A percentile compares a stretch with the other conserved stretches of the same genome.
phyloP scores from a whole-genome alignment of 176 grass and related monocot genomes.

The Sorghum bicolor region Sorghum_bicolor_NCBIv3 NC_012872.2:3257001-3257500 shows the following conservation, averaged over 20 bases:
- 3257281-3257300: background rate
- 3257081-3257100: slow-evolving; percentile 53
- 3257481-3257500: slow-evolving; percentile 60
- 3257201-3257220: slow-evolving; percentile 84
- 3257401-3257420: background rate
- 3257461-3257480: background rate
- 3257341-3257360: background rate
- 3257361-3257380: background rate
- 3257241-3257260: too few species aligned
- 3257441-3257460: background rate
- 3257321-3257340: background rate
- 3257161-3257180: slow-evolving; percentile 63
- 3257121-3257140: slow-evolving; percentile 70
- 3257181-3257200: slow-evolving; percentile 90
- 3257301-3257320: background rate
- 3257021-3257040: slow-evolving; percentile 23
- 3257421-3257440: background rate
- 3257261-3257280: slow-evolving; percentile 1
- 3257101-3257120: slow-evolving; percentile 15
- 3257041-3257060: slow-evolving; percentile 88
- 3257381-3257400: background rate
- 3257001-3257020: background rate
- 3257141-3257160: slow-evolving; percentile 96
- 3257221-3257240: slow-evolving; percentile 47
- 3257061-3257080: slow-evolving; percentile 62